Evolutionary conservation across 108 stramenopile species (phyloP).

Genomic region (Nitzschia putrida): DNA sequence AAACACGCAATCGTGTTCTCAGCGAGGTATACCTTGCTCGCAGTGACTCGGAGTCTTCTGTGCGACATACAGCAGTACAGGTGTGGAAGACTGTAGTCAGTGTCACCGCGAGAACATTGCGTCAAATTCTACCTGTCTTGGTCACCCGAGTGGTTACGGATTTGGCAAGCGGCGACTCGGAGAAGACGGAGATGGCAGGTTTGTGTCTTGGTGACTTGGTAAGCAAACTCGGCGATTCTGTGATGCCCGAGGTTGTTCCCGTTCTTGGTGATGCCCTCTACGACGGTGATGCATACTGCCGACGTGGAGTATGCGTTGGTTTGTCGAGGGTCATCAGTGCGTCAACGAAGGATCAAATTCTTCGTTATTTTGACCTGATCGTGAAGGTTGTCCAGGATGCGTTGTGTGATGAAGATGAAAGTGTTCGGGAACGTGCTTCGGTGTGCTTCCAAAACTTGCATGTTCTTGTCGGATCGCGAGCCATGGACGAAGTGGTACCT

Average conservation of each 20-base stretch:
- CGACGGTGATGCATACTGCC: conserved; percentile 73
- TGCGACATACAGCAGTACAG: conserved; percentile 92
- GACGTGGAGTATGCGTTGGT: conserved; percentile 95
- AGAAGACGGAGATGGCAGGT: conserved; percentile 92
- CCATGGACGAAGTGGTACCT: conserved; percentile 93
- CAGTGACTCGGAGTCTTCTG: conserved; percentile 86
- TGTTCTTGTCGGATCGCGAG: conserved; percentile 79
- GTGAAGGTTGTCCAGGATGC: conserved; percentile 94
- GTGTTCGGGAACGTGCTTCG: conserved; percentile 89
- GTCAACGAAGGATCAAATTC: conserved; percentile 88
- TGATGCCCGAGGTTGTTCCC: conserved; percentile 94
- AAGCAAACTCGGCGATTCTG: conserved; percentile 94
- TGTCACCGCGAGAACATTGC: conserved; percentile 91
- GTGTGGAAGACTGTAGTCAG: conserved; percentile 98
- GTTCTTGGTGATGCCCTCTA: conserved; percentile 88
- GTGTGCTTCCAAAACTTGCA: conserved; percentile 94
- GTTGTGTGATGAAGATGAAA: conserved; percentile 84
- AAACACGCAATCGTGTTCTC: conserved; percentile 82
- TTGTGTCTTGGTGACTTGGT: conserved; percentile 97
- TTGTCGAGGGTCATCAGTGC: conserved; percentile 91
- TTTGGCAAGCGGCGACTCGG: conserved; percentile 82
- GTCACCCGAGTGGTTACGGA: conserved; percentile 83
- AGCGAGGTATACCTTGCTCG: conserved; percentile 92
- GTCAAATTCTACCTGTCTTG: conserved; percentile 91
- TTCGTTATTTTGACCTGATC: conserved; percentile 88